Conservation (phyloP, 768 basidiomycete genomes). For the Tylopilus sp. region DNA sequence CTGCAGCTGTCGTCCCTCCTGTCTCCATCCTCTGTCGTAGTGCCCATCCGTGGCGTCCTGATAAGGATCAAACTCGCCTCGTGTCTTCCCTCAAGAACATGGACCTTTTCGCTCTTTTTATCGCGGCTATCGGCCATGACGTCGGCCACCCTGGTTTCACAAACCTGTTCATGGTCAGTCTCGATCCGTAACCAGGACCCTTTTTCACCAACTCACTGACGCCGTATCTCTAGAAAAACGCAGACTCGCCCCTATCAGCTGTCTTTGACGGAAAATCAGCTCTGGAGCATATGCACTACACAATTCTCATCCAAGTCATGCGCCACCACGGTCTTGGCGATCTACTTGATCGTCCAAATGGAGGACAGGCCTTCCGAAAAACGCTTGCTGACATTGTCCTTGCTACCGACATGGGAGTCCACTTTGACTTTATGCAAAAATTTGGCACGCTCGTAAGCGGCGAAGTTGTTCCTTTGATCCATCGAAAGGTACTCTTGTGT, state of each 20-base stretch:
- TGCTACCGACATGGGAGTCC: slow-evolving; percentile 94
- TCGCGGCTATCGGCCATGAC: slow-evolving; percentile 97
- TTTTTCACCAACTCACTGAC: slow-evolving; percentile 6
- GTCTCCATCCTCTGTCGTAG: slow-evolving; percentile 53
- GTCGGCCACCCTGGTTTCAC: slow-evolving; percentile 95
- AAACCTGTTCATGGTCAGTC: slow-evolving; percentile 87
- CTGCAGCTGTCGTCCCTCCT: slow-evolving; percentile 79
- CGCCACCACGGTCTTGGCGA: slow-evolving; percentile 72
- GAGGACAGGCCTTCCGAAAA: slow-evolving; percentile 56
- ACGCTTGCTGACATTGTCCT: slow-evolving; percentile 80
- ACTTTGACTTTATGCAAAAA: slow-evolving; percentile 75
- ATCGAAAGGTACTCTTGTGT: slow-evolving; percentile 69
- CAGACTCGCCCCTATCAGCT: slow-evolving; percentile 80
- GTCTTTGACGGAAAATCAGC: slow-evolving; percentile 89
- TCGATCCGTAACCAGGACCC: not conserved
- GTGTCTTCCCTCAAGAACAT: slow-evolving; percentile 49
- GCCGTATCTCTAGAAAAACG: slow-evolving; percentile 70
- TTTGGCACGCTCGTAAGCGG: slow-evolving; percentile 51
- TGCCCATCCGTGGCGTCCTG: slow-evolving; percentile 33
- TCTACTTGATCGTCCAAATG: slow-evolving; percentile 54
- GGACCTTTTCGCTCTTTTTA: slow-evolving; percentile 80
- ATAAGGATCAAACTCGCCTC: slow-evolving; percentile 34
- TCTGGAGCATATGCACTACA: slow-evolving; percentile 89
- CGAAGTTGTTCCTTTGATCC: slow-evolving; percentile 35
- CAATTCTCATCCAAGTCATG: slow-evolving; percentile 76